Base-by-base conservation (phyloP, 805 yeast genomes). In the Vanderwaltozyma yarrowii region DNA sequence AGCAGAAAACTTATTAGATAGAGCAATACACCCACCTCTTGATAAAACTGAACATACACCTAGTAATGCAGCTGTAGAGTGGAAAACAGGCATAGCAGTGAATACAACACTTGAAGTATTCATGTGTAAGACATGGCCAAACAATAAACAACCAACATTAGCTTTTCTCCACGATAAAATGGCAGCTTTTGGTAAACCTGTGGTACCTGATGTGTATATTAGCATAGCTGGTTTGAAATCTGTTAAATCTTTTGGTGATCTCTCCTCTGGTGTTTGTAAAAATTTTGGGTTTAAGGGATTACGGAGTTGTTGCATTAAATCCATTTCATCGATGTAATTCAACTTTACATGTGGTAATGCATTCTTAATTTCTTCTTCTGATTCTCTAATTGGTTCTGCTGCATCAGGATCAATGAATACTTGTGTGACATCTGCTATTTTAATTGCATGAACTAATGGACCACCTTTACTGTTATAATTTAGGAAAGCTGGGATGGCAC, bases 31-130 rank as follows among this genome's bases (percentile, higher is more conserved):
- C 1, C 81, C 92, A 35, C 95, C 95, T 31, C 62, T 65, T 21
- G 71, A 64, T 34, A 75, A 59, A 0, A 79, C 67, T 1, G 94
- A 87, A 52, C 88, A 69, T 5, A 80, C 75, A 11, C 96, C 96
- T 38, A 88, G 62, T 60, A 86, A 71, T 0, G 95, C 82, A 3
- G 96, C 96, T 0, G 96, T 88, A 1, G 95, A 85, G 59, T 88
- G 97, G 56, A 89, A 88, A 43, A 89, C 65, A 2, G 97, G 97
- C 97, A 88, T 88, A 1, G 95, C 84, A 0, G 95, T 84, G 63
- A 81, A 82, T 9, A 85, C 78, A 11, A 70, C 73, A 13, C 82
- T 74, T 4, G 64, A 55, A 5, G 58, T 44, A n/a, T 64, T 58
- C 47, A 85, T 67, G 42, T 76, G 71, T 64, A 81, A 71, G 30